Base-by-base conservation (phyloP, 495 filamentous ascomycete genomes). In the Venustampulla echinocandica region DNA sequence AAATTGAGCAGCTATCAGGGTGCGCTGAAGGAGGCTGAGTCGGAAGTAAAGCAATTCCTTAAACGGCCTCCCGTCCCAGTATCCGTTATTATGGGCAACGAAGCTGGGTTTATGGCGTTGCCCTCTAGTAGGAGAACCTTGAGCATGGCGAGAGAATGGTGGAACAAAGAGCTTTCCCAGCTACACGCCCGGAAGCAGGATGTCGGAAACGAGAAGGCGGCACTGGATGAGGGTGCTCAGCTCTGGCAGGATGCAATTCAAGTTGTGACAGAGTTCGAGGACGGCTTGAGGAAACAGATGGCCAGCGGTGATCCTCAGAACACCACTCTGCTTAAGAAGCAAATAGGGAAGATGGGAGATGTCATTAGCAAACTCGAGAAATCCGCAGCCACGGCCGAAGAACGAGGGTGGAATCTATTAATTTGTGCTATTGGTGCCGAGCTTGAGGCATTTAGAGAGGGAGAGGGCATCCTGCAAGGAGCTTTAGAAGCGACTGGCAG, bases 361-460 rank as follows among this genome's bases (percentile, higher is more conserved):
- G 76, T 76, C 15, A 71, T 83, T 30, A 41, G 49, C 2, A 69
- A 73, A 10, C 59, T 95, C n/a, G 77, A 82, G 43, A 64, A 70
- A 27, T 72, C 70, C 5, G 57, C 82, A n/a, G 70, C 74, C 13
- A 63, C 73, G 25, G 83, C 81, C 0, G 71, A 82, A 44, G 70
- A 74, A 3, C 75, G 74, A 44, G 75, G 79, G 5, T 98, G 92
- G 92, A 96, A 85, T 32, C 64, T 97, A 20, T 69, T 98, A 19
- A 77, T 95, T 18, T 90, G 84, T 47, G 89, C 85, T 47, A 81
- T 96, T 48, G 84, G 88, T 3, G 87, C 92, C 1, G 92, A 98
- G 56, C 61, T 95, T 3, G 84, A 90, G 53, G 90, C 93, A 6
- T 78, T 95, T 43, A 70, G 64, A 41, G 80, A 89, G 56, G 85